Evolutionary conservation across 768 basidiomycete genomes (phyloP).

Genomic region (Lactarius indigo): DNA sequence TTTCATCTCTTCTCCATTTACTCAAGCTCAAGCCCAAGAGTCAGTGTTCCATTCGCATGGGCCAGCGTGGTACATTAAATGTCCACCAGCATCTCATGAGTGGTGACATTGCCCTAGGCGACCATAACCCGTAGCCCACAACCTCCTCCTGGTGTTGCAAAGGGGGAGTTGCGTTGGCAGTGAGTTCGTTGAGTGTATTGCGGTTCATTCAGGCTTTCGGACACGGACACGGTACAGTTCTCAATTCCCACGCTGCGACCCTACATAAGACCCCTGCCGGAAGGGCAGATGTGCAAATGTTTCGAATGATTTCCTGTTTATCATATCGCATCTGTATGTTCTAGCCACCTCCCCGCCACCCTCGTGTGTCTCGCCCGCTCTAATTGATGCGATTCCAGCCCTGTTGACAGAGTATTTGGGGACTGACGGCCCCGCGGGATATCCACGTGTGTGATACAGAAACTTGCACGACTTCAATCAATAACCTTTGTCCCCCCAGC

Average conservation of each 20-base stretch:
- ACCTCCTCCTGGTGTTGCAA: not conserved
- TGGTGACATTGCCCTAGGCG: not conserved
- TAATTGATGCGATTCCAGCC: not conserved
- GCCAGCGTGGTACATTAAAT: not conserved
- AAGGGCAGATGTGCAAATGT: not conserved
- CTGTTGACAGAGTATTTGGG: not conserved
- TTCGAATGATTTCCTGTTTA: slow-evolving; percentile 4
- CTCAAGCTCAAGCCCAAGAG: not conserved
- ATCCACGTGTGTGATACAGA: slow-evolving; percentile 10
- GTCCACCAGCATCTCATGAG: not conserved
- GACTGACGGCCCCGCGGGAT: not conserved
- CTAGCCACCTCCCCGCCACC: not conserved
- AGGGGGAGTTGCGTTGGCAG: not conserved
- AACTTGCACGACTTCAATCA: not conserved
- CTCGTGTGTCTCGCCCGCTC: not conserved
- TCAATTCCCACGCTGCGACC: slow-evolving; percentile 8
- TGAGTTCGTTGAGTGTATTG: not conserved
- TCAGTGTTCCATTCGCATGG: not conserved
- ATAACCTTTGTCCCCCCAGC: not conserved
- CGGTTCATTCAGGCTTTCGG: not conserved
- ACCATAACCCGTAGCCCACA: not conserved
- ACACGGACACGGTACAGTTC: not conserved
- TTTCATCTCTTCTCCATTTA: not conserved
- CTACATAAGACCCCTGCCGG: not conserved
- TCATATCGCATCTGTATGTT: slow-evolving; percentile 1